A percentile compares a stretch with the other conserved stretches of the same genome.
Conservation (phyloP, 192 early-diverging fungal genomes). For the Entomortierella beljakovae region DNA sequence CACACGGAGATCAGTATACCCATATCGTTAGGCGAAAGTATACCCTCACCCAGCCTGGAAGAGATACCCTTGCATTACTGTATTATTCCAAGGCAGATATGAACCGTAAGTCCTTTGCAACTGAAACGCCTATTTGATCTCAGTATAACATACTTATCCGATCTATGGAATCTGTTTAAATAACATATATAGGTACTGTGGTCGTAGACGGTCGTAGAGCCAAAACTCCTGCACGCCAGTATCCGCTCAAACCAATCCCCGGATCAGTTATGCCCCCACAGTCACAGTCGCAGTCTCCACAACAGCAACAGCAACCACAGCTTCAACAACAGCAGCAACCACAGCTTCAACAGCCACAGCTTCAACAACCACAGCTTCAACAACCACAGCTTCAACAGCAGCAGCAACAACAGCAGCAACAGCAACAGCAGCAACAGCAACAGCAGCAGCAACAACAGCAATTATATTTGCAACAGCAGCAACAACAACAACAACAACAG, state of each 20-base stretch:
- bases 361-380: slow-evolving; percentile 11
- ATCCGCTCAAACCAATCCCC: slow-evolving; percentile 39
- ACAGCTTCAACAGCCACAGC: slow-evolving; percentile 3
- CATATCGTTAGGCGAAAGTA: slow-evolving; percentile 50
- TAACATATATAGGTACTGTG: slow-evolving; percentile 18
- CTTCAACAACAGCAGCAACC: slow-evolving; percentile 10
- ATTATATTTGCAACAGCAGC: slow-evolving; percentile 10
- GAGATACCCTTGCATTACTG: slow-evolving; percentile 49
- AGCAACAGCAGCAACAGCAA: slow-evolving; percentile 1
- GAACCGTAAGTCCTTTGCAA: slow-evolving; percentile 23
- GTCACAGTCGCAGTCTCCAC: slow-evolving; percentile 7
- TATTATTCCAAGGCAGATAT: slow-evolving; percentile 45
- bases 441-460: slow-evolving; percentile 10
- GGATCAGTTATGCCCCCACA: slow-evolving; percentile 4
- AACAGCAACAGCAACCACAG: slow-evolving; percentile 3
- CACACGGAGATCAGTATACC: slow-evolving; percentile 47
- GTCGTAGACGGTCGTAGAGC: slow-evolving; percentile 46
- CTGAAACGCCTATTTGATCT: no score
- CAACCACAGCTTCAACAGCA: slow-evolving; percentile 8
- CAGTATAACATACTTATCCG: no score
- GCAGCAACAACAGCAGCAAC: slow-evolving; percentile 10
- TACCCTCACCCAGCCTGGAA: slow-evolving; percentile 35
- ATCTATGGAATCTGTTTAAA: no score
- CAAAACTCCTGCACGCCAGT: slow-evolving; percentile 38
- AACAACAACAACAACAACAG: slow-evolving; percentile 12